Base-by-base conservation (phyloP, 176 grass and related monocot genomes). In the Saccharum spontaneum region DNA sequence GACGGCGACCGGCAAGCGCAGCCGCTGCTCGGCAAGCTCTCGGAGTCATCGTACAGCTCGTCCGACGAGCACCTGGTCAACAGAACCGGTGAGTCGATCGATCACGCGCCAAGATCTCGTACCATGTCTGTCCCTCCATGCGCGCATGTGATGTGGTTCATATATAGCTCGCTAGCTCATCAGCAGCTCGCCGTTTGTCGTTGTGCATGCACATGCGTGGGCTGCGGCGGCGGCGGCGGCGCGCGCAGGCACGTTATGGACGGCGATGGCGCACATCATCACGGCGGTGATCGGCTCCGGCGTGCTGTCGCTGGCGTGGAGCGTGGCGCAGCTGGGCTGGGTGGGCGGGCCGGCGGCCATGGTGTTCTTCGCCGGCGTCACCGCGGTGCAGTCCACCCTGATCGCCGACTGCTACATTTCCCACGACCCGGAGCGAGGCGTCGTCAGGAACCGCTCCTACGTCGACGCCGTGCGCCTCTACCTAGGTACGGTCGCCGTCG, bases 321-420 rank as follows among this genome's bases (percentile, higher is more conserved):
- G 93, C 81, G 88, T 98, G 60, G 95, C 91, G 23, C 92, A 98
- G 71, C 73, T 98, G 4, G 93, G 95, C 5, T 98, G 95, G 95
- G 76, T 85, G 15, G 87, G 74, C 0, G 95, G 95, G 2, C 92
- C 95, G n/a, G 31, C 55, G 20, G 79, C 79, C 20, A 63, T 98
- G 38, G 12, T 93, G 44, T 41, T 89, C 79, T 98, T 98, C 61
- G 88, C 95, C 24, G 85, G 78, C 0, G 89, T 98, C 31, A 98
- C 95, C 36, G 22, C 79, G 15, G 31, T 85, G 44, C 91, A 93
- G 54, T 89, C 93, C 20, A 68, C 39, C 3, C 71, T 98, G 26
- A 69, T 98, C 38, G 87, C 89, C 54, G 89, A 93, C 75, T 93
- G 93, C 87, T 98, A 98, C 66, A 83, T 92, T n/a, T 79, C 48